Evolutionary conservation across 257 asterid genomes (phyloP), one percentile per base, ranked within the genome.

Genomic region (Nicotiana obtusifolia): DNA sequence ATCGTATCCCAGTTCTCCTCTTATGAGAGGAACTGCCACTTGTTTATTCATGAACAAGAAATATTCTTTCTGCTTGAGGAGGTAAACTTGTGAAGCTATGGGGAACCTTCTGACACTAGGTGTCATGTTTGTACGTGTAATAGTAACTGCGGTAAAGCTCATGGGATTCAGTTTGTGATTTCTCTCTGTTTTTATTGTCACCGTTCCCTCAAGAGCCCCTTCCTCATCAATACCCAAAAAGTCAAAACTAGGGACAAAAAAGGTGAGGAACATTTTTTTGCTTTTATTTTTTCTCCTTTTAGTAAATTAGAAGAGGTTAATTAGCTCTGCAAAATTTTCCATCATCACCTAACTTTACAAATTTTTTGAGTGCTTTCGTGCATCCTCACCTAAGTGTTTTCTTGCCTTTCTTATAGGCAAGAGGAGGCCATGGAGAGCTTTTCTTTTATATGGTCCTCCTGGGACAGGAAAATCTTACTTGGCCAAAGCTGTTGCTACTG

Each of bases 401-500:
- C 68, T 22, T 69, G 67, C 67, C 67, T 61, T 81, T 59, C 78
- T 77, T 69, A 28, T 81, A 94, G 98, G 98, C 69, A 94, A 94
- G 91, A 93, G 99, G 81, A 91, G 96, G 22, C 99, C 99, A 16
- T 95, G 99, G 99, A 91, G 97, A 84, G 99, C 99, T 61, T 95
- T 95, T 86, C 98, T 95, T 84, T 90, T 95, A 82, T 95, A 95
- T 80, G 99, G 99, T 83, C 99, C 99, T 41, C 99, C 99, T 59
- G 99, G 98, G 84, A 95, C 98, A 1, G 99, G 99, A 82, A 95
- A 95, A 86, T 95, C 99, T 66, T 95, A 94, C 90, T 84, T 95
- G 86, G 99, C 99, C 49, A 95, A 95, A 89, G 99, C 99, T 83
- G 99, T 95, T 87, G 99, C 99, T 80, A 95, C 99, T 24, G 99